A percentile compares a stretch with the other conserved stretches of the same genome.
Conservation (phyloP, 495 filamentous ascomycete species). For the Hypoxylon lienhwacheense region DNA sequence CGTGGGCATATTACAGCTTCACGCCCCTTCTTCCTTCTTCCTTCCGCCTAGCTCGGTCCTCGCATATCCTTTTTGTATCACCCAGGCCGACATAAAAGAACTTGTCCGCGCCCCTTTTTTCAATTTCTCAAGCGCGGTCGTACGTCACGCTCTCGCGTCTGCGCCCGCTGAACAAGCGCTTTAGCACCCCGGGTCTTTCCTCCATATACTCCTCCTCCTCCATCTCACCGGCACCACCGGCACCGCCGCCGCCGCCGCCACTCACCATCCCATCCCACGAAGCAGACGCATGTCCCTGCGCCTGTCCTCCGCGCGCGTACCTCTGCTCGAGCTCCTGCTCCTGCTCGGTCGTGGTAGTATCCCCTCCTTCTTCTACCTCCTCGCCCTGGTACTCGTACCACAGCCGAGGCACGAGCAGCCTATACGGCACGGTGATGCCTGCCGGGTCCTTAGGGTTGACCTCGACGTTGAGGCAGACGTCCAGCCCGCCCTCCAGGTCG, state of each 20-base stretch:
- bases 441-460: slow-evolving; percentile 80
- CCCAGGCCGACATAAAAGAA: too few relatives aligned
- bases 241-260: too few relatives aligned
- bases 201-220: slow-evolving; percentile 8
- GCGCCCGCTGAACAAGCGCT: slow-evolving; percentile 27
- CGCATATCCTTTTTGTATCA: too few relatives aligned
- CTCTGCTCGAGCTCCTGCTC: slow-evolving; percentile 13
- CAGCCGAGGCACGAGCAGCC: slow-evolving; percentile 79
- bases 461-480: slow-evolving; percentile 85
- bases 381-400: slow-evolving; percentile 54
- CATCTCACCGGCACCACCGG: too few relatives aligned
- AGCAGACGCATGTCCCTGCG: not conserved
- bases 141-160: slow-evolving; percentile 2
- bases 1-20: slow-evolving; percentile 10
- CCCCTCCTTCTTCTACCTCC: slow-evolving; percentile 8
- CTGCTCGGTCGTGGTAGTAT: not conserved
- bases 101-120: too few relatives aligned
- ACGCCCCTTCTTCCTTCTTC: too few relatives aligned
- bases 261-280: slow-evolving; percentile 6
- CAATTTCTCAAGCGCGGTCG: too few relatives aligned
- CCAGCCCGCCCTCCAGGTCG: slow-evolving; percentile 76
- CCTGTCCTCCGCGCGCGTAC: slow-evolving; percentile 1
- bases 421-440: slow-evolving; percentile 86
- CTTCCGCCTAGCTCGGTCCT: too few relatives aligned
- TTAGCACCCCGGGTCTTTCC: slow-evolving; percentile 8